phyloP scores from a whole-genome alignment of 495 filamentous ascomycete species.

The Neurospora sp. region DNA sequence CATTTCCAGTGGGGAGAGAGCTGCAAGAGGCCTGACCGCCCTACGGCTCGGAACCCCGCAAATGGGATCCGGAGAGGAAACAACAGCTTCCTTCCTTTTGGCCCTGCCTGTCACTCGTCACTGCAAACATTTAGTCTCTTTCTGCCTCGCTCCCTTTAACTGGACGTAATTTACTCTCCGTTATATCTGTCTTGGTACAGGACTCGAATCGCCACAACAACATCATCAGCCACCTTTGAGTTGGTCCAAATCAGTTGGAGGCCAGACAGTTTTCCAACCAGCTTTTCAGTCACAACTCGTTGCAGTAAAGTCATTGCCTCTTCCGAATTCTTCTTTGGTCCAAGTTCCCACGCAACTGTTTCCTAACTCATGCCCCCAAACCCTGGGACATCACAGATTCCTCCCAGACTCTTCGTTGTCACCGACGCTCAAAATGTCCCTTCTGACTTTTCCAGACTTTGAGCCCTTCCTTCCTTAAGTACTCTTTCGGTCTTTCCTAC shows the following conservation, averaged over 20 bases:
- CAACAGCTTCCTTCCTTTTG: neutral
- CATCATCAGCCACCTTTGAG: neutral
- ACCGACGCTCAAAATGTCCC: neutral
- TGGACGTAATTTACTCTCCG: no score
- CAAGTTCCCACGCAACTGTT: neutral
- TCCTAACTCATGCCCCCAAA: neutral
- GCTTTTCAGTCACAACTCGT: neutral
- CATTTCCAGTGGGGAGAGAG: neutral
- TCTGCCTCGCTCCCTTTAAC: neutral
- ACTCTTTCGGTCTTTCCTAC: neutral
- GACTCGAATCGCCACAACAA: neutral
- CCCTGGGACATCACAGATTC: neutral
- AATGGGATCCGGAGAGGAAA: neutral
- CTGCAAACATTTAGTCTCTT: neutral
- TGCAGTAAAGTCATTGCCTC: neutral
- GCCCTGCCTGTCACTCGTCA: neutral
- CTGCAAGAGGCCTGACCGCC: neutral
- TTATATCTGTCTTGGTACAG: no score
- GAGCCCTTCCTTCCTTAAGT: neutral
- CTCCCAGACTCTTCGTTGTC: neutral
- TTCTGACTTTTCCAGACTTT: neutral
- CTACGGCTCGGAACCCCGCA: no score
- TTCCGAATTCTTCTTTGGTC: neutral
- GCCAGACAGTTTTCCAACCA: neutral
- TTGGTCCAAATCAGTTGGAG: neutral